Conservation (phyloP, 2,329 filamentous ascomycete species). For the Graphilbum fragrans region DNA sequence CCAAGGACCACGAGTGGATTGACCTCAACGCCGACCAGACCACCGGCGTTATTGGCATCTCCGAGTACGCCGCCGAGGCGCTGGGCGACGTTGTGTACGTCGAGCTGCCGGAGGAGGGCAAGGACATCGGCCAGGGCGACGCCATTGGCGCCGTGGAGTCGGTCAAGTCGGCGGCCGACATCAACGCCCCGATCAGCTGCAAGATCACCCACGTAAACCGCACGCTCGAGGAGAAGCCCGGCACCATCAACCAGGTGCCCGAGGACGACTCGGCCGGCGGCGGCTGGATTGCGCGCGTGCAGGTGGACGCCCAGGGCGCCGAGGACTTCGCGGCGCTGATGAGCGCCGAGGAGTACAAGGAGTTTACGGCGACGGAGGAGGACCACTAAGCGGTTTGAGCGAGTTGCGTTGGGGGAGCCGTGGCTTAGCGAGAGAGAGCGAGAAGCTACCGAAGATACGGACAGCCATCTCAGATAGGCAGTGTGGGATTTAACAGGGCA, state of each 20-base stretch:
- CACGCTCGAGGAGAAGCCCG: slow-evolving; percentile 71
- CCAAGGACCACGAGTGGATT: slow-evolving; percentile 97
- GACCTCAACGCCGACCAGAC: slow-evolving; percentile 75
- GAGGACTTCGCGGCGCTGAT: slow-evolving; percentile 66
- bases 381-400: slow-evolving; percentile 6
- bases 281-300: slow-evolving; percentile 87
- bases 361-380: slow-evolving; percentile 44
- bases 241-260: slow-evolving; percentile 77
- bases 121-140: slow-evolving; percentile 63
- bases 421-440: too few relatives aligned
- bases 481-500: too few relatives aligned
- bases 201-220: slow-evolving; percentile 64
- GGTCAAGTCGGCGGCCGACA: slow-evolving; percentile 96
- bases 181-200: slow-evolving; percentile 77
- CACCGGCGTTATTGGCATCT: slow-evolving; percentile 74
- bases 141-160: slow-evolving; percentile 91
- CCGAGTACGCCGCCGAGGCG: slow-evolving; percentile 78
- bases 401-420: too few relatives aligned
- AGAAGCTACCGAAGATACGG: too few relatives aligned
- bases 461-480: too few relatives aligned
- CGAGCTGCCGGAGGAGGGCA: slow-evolving; percentile 67
- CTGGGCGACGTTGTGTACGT: slow-evolving; percentile 97
- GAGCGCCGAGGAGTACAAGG: slow-evolving; percentile 65
- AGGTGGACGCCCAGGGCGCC: slow-evolving; percentile 53
- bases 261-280: slow-evolving; percentile 65